A percentile compares a stretch with the other conserved stretches of the same genome.
Evolutionary conservation across 73 alveolate species (phyloP).

Genomic region (Blepharisma stoltei): DNA sequence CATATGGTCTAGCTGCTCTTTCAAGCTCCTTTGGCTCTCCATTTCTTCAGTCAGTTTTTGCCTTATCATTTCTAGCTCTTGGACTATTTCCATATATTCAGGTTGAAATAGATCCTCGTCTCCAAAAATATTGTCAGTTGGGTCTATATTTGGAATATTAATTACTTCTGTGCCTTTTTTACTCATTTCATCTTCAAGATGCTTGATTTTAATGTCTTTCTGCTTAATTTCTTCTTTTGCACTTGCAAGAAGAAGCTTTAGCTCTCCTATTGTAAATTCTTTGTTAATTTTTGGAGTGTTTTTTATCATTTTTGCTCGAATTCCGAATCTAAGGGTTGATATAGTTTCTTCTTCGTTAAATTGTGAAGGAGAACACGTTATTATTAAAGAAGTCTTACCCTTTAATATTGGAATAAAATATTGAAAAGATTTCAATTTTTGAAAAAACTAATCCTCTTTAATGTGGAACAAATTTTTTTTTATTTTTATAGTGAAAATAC

Average conservation of each 20-base stretch:
- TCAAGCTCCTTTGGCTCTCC: conserved; percentile 34
- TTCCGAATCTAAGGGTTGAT: conserved; percentile 87
- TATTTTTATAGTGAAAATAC: too few species aligned
- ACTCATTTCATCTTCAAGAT: too few species aligned
- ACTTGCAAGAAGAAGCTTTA: background rate
- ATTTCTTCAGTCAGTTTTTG: conserved; percentile 62
- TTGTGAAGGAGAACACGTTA: conserved; percentile 68
- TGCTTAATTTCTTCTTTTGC: too few species aligned
- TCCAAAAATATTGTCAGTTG: too few species aligned
- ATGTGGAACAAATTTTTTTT: too few species aligned
- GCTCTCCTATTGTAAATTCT: conserved; percentile 58
- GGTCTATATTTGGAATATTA: too few species aligned
- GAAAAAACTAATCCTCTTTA: too few species aligned
- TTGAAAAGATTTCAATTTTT: too few species aligned
- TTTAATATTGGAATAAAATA: too few species aligned
- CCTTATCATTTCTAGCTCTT: conserved; percentile 41
- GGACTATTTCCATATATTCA: conserved; percentile 63
- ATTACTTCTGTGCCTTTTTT: too few species aligned
- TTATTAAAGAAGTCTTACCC: conserved; percentile 77
- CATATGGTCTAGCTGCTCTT: conserved; percentile 36
- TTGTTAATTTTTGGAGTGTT: conserved; percentile 92
- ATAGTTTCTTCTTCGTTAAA: conserved; percentile 85
- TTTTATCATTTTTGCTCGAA: conserved; percentile 86
- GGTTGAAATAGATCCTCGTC: conserved; percentile 68
- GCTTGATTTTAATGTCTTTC: too few species aligned